These are phyloP conservation scores for Pelargonium citronellum DNA, from an alignment of 441 rosid genomes.

Conservation along the genomic window DNA sequence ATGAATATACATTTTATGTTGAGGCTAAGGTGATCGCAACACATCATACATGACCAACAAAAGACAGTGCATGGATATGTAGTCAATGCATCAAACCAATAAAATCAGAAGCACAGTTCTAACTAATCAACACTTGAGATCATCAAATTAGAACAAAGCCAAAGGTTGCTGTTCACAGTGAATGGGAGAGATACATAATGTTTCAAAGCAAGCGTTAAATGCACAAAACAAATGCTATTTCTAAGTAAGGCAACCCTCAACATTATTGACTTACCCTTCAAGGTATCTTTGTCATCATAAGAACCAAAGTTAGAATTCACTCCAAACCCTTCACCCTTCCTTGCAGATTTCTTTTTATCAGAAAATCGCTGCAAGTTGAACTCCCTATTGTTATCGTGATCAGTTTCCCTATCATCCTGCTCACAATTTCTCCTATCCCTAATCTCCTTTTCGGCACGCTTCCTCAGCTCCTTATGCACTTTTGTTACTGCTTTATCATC, in stretches of 20 bases:
- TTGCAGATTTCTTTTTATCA: constrained; percentile 43
- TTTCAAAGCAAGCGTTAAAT: background rate
- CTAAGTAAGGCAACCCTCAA: constrained; percentile 8
- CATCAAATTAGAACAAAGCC: too few species aligned
- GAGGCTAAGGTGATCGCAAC: too few species aligned
- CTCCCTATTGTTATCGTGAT: constrained; percentile 55
- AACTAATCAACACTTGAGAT: background rate
- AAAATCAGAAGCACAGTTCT: too few species aligned
- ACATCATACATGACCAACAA: too few species aligned
- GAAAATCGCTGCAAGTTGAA: constrained; percentile 46
- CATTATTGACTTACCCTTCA: constrained; percentile 41
- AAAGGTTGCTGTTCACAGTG: too few species aligned
- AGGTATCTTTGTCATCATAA: constrained; percentile 63
- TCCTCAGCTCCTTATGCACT: constrained; percentile 62
- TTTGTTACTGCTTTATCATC: constrained; percentile 42
- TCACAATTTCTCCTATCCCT: constrained; percentile 46
- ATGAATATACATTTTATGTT: too few species aligned
- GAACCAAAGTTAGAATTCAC: constrained; percentile 43
- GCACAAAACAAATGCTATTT: background rate
- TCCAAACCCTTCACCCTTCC: constrained; percentile 46
- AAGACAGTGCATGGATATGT: too few species aligned
- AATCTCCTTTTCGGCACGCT: constrained; percentile 62
- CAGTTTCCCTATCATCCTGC: constrained; percentile 52
- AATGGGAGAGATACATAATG: background rate
- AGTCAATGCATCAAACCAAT: background rate